phyloP scores from a whole-genome alignment of 371 early-diverging fungal genomes.

The Mortierella sp. region DNA sequence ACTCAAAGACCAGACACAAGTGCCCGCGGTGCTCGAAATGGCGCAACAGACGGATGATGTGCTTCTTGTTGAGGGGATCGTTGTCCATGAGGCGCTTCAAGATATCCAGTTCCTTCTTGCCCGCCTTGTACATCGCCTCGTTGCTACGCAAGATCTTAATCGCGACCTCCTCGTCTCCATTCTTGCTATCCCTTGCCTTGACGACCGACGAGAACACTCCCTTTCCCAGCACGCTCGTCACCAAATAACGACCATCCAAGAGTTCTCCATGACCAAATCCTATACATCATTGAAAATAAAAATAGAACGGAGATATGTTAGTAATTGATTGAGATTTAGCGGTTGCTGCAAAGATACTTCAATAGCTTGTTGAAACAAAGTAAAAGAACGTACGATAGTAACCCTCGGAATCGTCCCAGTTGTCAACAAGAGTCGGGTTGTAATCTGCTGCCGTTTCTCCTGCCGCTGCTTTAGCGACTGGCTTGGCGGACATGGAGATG shows the following conservation, averaged over 20 bases:
- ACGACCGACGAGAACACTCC: conserved; percentile 97
- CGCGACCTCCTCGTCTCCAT: conserved; percentile 86
- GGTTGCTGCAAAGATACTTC: background rate
- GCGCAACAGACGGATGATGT: conserved; percentile 84
- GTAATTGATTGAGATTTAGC: background rate
- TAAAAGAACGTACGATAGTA: conserved; percentile 86
- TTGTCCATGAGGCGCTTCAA: conserved; percentile 84
- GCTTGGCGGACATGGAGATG: conserved; percentile 45
- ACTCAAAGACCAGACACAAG: conserved; percentile 96
- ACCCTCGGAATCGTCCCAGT: conserved; percentile 97
- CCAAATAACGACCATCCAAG: conserved; percentile 88
- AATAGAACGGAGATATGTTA: background rate
- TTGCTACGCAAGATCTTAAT: conserved; percentile 97
- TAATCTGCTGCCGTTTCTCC: conserved; percentile 54
- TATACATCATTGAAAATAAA: conserved; percentile 41
- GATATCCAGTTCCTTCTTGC: conserved; percentile 91
- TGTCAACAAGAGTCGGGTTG: conserved; percentile 80
- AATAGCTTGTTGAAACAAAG: background rate
- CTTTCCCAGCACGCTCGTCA: conserved; percentile 87
- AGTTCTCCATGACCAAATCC: conserved; percentile 88
- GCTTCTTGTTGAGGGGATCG: conserved; percentile 91
- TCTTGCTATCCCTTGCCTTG: conserved; percentile 83
- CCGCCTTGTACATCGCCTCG: conserved; percentile 94
- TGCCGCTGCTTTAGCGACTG: conserved; percentile 29
- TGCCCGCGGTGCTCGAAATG: conserved; percentile 94